Base-by-base conservation (phyloP, 2,329 filamentous ascomycete genomes). In the Aspergillus glaucus region DNA sequence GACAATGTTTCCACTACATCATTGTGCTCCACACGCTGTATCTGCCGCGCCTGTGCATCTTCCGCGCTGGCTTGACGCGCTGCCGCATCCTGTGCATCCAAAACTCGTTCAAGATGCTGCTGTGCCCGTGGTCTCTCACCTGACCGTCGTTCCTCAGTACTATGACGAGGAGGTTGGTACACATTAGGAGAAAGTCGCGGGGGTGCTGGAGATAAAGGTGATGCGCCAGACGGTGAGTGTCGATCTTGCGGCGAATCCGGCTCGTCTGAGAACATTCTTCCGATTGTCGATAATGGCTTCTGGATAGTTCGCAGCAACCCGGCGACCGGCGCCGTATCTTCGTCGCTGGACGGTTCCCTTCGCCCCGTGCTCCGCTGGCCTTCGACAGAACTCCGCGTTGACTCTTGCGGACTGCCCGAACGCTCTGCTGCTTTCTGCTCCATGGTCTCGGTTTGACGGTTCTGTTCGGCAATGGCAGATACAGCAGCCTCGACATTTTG, bases 401-500 rank as follows among this genome's bases (percentile, higher is more conserved):
- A 80, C n/a, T 79, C 74, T 66, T 85, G 78, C 22, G 80, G 74
- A 4, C 75, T 65, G 6, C 71, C 62, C 22, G 77, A 76, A 52
- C 76, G 77, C 54, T 77, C 75, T 3, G 66, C 62, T 26, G 70
- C 49, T 51, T 60, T 61, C 49, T 66, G 61, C 24, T 66, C 63
- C 44, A 65, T 57, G n/a, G 73, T 69, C 54, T 82, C 75, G 32
- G 78, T 74, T 51, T 76, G 73, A 50, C 83, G 80, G 61, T 96
- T 90, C 61, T 88, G 88, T 70, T 96, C 92, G 2, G 93, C 92
- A 56, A 98, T 98, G 39, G 88, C 88, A 5, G 89, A 95, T 3
- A 98, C 94, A 6, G 93, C 91, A 3, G 87, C 87, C 72, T 98
- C 93, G n/a, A 98, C 94, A 57, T 95, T 91, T 63, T 81, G 82